These are phyloP conservation scores for Niebla homalea DNA, from an alignment of 495 filamentous ascomycete genomes.

Conservation along the genomic window DNA sequence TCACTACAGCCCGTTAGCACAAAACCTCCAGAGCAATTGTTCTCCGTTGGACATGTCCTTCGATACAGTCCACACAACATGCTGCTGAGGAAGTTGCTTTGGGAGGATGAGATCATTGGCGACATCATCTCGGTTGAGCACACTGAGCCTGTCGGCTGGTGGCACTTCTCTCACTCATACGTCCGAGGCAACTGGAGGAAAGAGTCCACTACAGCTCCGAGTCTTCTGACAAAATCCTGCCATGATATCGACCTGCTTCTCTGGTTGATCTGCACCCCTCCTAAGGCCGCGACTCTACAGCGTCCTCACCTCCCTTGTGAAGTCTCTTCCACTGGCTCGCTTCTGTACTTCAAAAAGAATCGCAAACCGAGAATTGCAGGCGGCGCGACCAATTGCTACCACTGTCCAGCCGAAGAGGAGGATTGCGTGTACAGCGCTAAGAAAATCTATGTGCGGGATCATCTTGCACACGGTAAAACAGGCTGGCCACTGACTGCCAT, in stretches of 20 bases:
- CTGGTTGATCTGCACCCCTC: slow-evolving; percentile 69
- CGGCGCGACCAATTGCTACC: slow-evolving; percentile 73
- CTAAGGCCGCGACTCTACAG: no score
- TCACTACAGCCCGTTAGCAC: slow-evolving; percentile 28
- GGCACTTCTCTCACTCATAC: slow-evolving; percentile 91
- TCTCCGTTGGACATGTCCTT: slow-evolving; percentile 71
- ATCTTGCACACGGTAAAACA: slow-evolving; percentile 44
- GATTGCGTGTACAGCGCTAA: slow-evolving; percentile 77
- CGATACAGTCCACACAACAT: slow-evolving; percentile 88
- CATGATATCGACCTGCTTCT: slow-evolving; percentile 85
- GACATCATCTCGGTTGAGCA: slow-evolving; percentile 79
- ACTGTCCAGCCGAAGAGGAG: slow-evolving; percentile 56
- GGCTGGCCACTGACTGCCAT: slow-evolving; percentile 83
- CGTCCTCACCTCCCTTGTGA: slow-evolving; percentile 68
- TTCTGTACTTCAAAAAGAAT: slow-evolving; percentile 59
- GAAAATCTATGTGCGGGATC: slow-evolving; percentile 55
- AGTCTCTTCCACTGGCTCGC: slow-evolving; percentile 57
- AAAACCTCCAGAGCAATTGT: slow-evolving; percentile 37
- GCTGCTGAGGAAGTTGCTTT: slow-evolving; percentile 61
- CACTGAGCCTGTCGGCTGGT: slow-evolving; percentile 88
- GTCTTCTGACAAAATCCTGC: slow-evolving; percentile 84
- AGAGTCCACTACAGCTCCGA: slow-evolving; percentile 52
- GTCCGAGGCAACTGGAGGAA: slow-evolving; percentile 66
- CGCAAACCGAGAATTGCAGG: slow-evolving; percentile 66
- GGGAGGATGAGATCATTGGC: slow-evolving; percentile 58